Evolutionary conservation across 805 yeast species (phyloP).

Genomic region (Candida coquimbonensis): DNA sequence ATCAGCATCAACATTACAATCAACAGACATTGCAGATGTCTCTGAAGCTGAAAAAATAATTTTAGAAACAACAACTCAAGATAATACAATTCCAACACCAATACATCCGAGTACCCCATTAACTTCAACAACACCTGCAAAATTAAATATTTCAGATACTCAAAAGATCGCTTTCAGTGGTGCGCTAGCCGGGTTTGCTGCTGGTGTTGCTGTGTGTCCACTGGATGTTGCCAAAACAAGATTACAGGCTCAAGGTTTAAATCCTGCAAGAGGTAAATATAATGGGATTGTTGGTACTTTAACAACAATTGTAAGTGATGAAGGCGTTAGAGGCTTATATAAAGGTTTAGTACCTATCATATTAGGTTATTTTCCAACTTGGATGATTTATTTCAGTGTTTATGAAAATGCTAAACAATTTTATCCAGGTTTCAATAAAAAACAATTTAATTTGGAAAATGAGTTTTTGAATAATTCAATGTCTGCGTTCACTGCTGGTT

Average conservation of each 20-base stretch:
- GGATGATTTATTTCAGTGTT: conserved; percentile 92
- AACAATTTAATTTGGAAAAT: conserved; percentile 14
- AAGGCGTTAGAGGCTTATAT: conserved; percentile 78
- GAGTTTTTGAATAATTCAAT: conserved; percentile 34
- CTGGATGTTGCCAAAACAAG: conserved; percentile 93
- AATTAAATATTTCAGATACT: conserved; percentile 27
- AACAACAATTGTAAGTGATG: conserved; percentile 59
- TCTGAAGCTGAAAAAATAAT: too few species aligned
- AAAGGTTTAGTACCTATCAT: conserved; percentile 90
- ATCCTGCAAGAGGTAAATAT: conserved; percentile 25
- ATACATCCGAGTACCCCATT: neutral
- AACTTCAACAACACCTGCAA: neutral
- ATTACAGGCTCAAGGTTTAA: conserved; percentile 79
- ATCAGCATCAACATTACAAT: neutral
- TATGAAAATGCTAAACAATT: conserved; percentile 70
- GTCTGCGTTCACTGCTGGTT: conserved; percentile 83
- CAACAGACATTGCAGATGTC: too few species aligned
- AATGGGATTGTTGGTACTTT: conserved; percentile 60
- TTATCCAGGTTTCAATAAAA: conserved; percentile 36
- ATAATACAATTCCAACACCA: conserved; percentile 7
- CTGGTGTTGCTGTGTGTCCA: conserved; percentile 91
- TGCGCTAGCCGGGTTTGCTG: conserved; percentile 85
- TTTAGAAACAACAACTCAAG: conserved; percentile 5
- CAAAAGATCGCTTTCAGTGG: conserved; percentile 80
- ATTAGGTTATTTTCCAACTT: conserved; percentile 91